Evolutionary conservation across 2,329 filamentous ascomycete genomes (phyloP), one percentile per base, ranked within the genome.

Genomic region (Hypoxylon sp.): DNA sequence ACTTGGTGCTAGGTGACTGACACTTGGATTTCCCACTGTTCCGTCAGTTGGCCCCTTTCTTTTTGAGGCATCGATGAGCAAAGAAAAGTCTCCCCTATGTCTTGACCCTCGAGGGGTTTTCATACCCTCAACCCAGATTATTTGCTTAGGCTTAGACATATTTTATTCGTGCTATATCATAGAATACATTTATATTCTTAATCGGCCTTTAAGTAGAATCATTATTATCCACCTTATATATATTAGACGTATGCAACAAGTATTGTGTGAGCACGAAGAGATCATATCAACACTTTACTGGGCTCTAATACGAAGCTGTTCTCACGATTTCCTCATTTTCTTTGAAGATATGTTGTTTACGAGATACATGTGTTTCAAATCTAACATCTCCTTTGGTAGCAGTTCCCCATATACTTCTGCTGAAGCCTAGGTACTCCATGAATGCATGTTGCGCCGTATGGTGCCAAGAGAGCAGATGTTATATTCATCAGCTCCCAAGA

Each of bases 101-200:
- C 46, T 2, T 2, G 2, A 7, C 46, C 46, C 46, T 49, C 13
- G 46, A 31, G 46, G 46, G 46, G 7, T 27, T 6, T n/a, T 7
- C 46, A 50, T 50, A 14, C 46, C 46, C 3, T 50, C 25, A 13
- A 50, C 46, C 46, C 46, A 50, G 7, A 50, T 25, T 6, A 31
- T n/a, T 3, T 30, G 5, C 22, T 49, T 27, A 30, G 4, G 4
- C 22, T 1, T 49, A 30, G 46, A 11, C 46, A 49, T 49, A 8
- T 6, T n/a, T 4, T 49, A 49, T 30, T 25, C 14, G 8, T 30
- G 40, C n/a, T 20, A 8, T 44, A 44, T 44, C 3, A 42, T 22
- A 44, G 17, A 17, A 10, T 22, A 22, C 2, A 3, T 17, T 22
- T 49, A 30, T 22, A 8, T 30, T 30, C 8, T 1, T 1, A 49